phyloP scores from a whole-genome alignment of 108 stramenopile genomes.

The Thalassiosira profunda region DNA sequence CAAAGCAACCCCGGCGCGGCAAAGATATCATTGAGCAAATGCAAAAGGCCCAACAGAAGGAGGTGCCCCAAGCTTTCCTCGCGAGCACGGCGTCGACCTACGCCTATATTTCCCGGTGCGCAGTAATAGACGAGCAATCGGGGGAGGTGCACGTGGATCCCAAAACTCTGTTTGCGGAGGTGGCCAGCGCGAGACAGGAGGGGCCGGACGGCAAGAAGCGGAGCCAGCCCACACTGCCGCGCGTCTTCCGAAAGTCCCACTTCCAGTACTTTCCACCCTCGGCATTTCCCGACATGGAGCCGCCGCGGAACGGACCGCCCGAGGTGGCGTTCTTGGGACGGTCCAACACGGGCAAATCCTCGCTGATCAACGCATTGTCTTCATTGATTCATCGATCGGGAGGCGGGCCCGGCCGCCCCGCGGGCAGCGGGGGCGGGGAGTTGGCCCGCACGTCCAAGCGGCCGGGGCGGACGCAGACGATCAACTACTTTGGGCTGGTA shows the following conservation, averaged over 20 bases:
- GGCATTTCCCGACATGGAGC: conserved; percentile 48
- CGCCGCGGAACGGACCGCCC: conserved; percentile 57
- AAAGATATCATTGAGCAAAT: too few relatives aligned
- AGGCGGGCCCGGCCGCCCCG: background rate
- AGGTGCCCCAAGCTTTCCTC: conserved; percentile 36
- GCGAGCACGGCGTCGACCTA: conserved; percentile 34
- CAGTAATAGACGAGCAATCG: conserved; percentile 35
- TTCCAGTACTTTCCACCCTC: conserved; percentile 75
- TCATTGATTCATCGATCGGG: conserved; percentile 41
- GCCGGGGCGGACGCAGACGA: conserved; percentile 93
- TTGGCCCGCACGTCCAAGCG: conserved; percentile 83
- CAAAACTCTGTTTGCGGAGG: conserved; percentile 27
- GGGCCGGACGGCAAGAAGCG: conserved; percentile 1
- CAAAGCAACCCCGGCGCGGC: too few relatives aligned
- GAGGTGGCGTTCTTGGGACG: conserved; percentile 96
- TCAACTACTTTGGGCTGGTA: conserved; percentile 86
- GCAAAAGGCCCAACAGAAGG: background rate
- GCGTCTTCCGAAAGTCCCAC: conserved; percentile 28
- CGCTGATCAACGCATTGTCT: conserved; percentile 82
- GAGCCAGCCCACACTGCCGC: conserved; percentile 32
- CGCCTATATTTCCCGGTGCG: conserved; percentile 40
- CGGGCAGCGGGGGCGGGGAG: conserved; percentile 47
- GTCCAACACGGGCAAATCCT: conserved; percentile 95
- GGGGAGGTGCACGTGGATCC: conserved; percentile 47
- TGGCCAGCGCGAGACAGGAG: conserved; percentile 2